These are phyloP conservation scores for Pleodorina starrii DNA, from an alignment of 139 green algal genomes.

Conservation along the genomic window DNA sequence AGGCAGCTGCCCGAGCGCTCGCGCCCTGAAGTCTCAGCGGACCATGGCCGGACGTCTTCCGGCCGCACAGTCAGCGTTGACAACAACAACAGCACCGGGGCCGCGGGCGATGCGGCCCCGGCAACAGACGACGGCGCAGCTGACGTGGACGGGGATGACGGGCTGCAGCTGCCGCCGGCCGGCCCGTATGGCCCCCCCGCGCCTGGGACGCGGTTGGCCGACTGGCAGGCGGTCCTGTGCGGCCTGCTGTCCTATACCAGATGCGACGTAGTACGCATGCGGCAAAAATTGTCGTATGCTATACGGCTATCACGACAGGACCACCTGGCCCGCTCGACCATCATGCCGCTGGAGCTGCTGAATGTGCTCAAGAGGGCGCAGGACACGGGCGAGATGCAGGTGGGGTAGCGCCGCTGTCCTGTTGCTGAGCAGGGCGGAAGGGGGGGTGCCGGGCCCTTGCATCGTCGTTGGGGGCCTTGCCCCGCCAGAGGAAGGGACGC, in stretches of 20 bases:
- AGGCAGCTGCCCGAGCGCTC: background rate
- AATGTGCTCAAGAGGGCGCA: background rate
- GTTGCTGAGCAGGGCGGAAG: too few species aligned
- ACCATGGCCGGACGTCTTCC: background rate
- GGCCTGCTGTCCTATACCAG: background rate
- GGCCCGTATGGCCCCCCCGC: too few species aligned
- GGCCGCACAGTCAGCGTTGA: background rate
- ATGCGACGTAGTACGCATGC: background rate
- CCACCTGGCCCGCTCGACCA: background rate
- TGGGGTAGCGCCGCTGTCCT: too few species aligned
- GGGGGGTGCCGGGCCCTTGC: too few species aligned
- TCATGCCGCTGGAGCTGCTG: constrained; percentile 13
- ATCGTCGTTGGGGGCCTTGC: too few species aligned
- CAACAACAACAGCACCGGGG: background rate
- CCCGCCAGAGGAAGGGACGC: too few species aligned
- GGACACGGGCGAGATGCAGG: background rate
- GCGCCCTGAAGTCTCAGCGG: background rate
- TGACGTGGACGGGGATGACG: background rate
- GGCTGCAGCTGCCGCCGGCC: too few species aligned
- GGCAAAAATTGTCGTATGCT: background rate
- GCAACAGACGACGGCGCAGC: too few species aligned
- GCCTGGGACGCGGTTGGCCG: background rate
- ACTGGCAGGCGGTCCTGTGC: constrained; percentile 11
- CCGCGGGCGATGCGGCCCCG: background rate
- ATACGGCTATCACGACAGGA: background rate